Evolutionary conservation across 371 early-diverging fungal species (phyloP).

Genomic region (Mucor velutinosus): DNA sequence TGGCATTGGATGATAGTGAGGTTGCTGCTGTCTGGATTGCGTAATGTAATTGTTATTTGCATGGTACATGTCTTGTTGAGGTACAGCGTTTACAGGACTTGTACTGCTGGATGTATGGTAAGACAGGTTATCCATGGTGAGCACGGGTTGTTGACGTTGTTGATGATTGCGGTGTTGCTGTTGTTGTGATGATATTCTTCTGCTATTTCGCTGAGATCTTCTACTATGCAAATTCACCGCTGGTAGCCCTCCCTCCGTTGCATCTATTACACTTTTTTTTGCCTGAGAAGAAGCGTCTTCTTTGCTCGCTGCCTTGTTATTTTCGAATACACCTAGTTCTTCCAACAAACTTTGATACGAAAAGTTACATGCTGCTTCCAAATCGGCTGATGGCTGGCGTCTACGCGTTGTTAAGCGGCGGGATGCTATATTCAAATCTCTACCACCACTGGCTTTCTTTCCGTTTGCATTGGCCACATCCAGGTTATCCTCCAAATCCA

Average conservation of each 20-base stretch:
- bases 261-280: not conserved
- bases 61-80: slow-evolving; percentile 9
- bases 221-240: not conserved
- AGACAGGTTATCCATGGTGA: not conserved
- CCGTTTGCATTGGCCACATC: not conserved
- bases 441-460: not conserved
- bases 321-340: slow-evolving; percentile 27
- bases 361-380: slow-evolving; percentile 22
- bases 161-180: not conserved
- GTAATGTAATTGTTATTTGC: not conserved
- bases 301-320: not conserved
- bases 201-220: slow-evolving; percentile 4
- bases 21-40: not conserved
- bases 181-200: slow-evolving; percentile 8
- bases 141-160: not conserved
- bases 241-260: not conserved
- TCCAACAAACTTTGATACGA: slow-evolving; percentile 30
- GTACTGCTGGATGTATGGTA: not conserved
- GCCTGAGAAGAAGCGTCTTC: not conserved
- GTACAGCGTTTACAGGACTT: not conserved
- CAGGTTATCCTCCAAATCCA: slow-evolving; percentile 9
- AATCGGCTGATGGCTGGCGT: slow-evolving; percentile 19
- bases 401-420: slow-evolving; percentile 10
- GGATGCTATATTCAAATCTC: not conserved
- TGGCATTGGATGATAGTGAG: not conserved